Percentiles rank a stretch among this genome's conserved stretches.
phyloP scores from a whole-genome alignment of 1,284 basidiomycete species.

The Inonotus hispidus region DNA sequence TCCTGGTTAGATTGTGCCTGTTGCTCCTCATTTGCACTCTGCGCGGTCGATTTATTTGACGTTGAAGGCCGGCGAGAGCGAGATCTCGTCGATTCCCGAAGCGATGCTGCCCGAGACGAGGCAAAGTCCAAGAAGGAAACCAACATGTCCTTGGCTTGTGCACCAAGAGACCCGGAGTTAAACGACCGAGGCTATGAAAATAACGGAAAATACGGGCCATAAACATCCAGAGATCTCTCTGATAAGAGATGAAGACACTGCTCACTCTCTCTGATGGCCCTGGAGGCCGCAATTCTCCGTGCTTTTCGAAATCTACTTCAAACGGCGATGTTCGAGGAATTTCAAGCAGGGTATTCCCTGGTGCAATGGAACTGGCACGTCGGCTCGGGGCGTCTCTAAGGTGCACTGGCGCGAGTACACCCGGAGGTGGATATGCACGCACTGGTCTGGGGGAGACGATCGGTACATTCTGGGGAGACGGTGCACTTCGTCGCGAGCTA shows the following conservation, averaged over 20 bases:
- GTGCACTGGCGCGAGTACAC: conserved; percentile 6
- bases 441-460: conserved; percentile 14
- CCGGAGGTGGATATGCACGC: conserved; percentile 3
- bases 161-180: conserved; percentile 9
- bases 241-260: not conserved
- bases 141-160: conserved; percentile 15
- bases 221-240: not conserved
- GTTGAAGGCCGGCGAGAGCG: conserved; percentile 12
- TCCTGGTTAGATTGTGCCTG: conserved; percentile 3
- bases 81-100: conserved; percentile 31
- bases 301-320: conserved; percentile 16
- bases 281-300: not conserved
- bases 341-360: conserved; percentile 10
- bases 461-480: not conserved
- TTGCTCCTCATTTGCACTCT: conserved; percentile 2
- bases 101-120: conserved; percentile 41
- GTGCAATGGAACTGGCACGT: conserved; percentile 1
- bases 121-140: conserved; percentile 57
- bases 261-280: conserved; percentile 1
- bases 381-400: conserved; percentile 8
- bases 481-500: not conserved
- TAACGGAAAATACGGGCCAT: not conserved
- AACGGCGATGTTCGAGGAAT: conserved; percentile 16
- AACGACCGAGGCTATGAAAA: conserved; percentile 7
- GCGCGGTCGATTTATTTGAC: conserved; percentile 16